Evolutionary conservation across 2,329 filamentous ascomycete genomes (phyloP).

Genomic region (Aspergillus viridinutans): DNA sequence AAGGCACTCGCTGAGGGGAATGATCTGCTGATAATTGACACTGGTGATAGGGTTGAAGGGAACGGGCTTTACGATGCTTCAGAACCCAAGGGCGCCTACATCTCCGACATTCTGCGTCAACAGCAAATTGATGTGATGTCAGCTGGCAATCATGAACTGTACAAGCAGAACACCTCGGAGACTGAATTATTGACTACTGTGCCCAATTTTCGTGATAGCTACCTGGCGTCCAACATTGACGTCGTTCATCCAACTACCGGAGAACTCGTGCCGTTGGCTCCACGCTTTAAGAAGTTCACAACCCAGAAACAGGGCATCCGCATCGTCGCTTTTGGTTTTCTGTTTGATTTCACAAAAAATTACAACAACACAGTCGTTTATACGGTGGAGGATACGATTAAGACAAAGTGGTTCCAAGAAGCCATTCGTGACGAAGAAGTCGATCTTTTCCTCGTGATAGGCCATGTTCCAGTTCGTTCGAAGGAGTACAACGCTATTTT

Average conservation of each 20-base stretch:
- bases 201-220: conserved; percentile 73
- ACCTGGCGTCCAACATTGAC: conserved; percentile 89
- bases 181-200: conserved; percentile 76
- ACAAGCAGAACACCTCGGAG: conserved; percentile 71
- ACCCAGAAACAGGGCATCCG: conserved; percentile 84
- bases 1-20: conserved; percentile 72
- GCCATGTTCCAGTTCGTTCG: conserved; percentile 79
- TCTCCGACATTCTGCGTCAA: conserved; percentile 79
- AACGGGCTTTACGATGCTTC: conserved; percentile 94
- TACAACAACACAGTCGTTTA: conserved; percentile 86
- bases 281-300: conserved; percentile 80
- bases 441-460: conserved; percentile 81
- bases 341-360: conserved; percentile 90
- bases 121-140: conserved; percentile 81
- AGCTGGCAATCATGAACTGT: conserved; percentile 93
- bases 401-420: conserved; percentile 82
- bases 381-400: conserved; percentile 71
- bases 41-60: conserved; percentile 87
- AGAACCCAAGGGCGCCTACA: conserved; percentile 79
- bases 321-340: conserved; percentile 84
- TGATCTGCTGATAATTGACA: conserved; percentile 91
- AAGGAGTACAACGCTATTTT: conserved; percentile 74
- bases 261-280: conserved; percentile 69
- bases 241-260: conserved; percentile 71
- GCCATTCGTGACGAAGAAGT: conserved; percentile 74